Evolutionary conservation across 2,329 filamentous ascomycete species (phyloP).

Genomic region (Calonectria pauciramosa): DNA sequence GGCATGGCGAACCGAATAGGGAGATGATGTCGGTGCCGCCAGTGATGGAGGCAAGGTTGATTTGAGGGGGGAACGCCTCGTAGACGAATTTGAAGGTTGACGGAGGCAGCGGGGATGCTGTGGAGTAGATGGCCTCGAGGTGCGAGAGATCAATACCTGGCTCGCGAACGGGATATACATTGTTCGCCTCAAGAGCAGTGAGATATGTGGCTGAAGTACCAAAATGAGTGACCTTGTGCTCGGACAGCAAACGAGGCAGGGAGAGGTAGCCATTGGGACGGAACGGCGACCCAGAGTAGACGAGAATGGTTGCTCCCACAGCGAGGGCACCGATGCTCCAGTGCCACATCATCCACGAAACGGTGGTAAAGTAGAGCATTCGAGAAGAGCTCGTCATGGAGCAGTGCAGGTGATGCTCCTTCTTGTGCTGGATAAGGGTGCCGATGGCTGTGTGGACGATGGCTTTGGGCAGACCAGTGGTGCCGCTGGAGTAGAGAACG

Average conservation of each 20-base stretch:
- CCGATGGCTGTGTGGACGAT: slow-evolving; percentile 94
- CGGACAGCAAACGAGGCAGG: slow-evolving; percentile 85
- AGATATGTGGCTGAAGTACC: slow-evolving; percentile 96
- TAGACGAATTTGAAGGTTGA: slow-evolving; percentile 96
- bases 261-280: slow-evolving; percentile 82
- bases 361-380: slow-evolving; percentile 94
- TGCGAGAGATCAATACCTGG: slow-evolving; percentile 69
- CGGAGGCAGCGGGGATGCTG: slow-evolving; percentile 90
- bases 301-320: slow-evolving; percentile 83
- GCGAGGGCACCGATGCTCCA: slow-evolving; percentile 92
- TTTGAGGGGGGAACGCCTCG: slow-evolving; percentile 79
- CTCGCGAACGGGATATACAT: slow-evolving; percentile 69
- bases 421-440: slow-evolving; percentile 96
- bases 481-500: slow-evolving; percentile 93
- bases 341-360: slow-evolving; percentile 99
- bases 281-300: slow-evolving; percentile 96
- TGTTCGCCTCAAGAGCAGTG: slow-evolving; percentile 87
- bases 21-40: slow-evolving; percentile 98
- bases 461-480: slow-evolving; percentile 88
- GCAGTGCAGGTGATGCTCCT: slow-evolving; percentile 91
- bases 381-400: slow-evolving; percentile 80
- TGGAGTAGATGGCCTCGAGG: slow-evolving; percentile 91
- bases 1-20: slow-evolving; percentile 89
- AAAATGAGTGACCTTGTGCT: slow-evolving; percentile 89
- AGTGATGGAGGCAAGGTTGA: slow-evolving; percentile 94